Evolutionary conservation across 495 filamentous ascomycete species (phyloP).

Genomic region (Hypoxylon cercidicola): DNA sequence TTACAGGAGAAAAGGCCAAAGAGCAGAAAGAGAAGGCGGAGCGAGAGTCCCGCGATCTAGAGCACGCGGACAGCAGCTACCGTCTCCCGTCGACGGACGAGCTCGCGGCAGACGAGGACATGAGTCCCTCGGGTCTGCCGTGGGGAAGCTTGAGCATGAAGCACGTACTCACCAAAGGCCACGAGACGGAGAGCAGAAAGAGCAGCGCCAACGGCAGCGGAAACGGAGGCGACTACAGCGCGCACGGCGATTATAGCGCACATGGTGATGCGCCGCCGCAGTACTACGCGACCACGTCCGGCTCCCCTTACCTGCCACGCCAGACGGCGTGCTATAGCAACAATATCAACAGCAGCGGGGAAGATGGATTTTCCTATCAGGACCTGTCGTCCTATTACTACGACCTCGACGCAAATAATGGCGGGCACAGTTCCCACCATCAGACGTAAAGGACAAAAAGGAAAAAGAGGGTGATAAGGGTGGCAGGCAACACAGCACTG

Average conservation of each 20-base stretch:
- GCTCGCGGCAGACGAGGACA: constrained; percentile 51
- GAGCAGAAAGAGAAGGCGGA: constrained; percentile 67
- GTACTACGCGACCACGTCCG: constrained; percentile 35
- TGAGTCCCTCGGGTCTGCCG: constrained; percentile 66
- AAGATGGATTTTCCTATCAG: constrained; percentile 40
- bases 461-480: background rate
- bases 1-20: constrained; percentile 66
- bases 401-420: constrained; percentile 37
- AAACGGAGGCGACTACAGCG: constrained; percentile 20
- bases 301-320: constrained; percentile 39
- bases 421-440: constrained; percentile 26
- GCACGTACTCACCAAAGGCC: constrained; percentile 64
- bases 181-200: constrained; percentile 55
- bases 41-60: constrained; percentile 65
- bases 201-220: constrained; percentile 36
- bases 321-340: constrained; percentile 38
- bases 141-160: constrained; percentile 70
- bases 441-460: constrained; percentile 14
- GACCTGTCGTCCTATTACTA: constrained; percentile 44
- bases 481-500: background rate
- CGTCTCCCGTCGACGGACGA: constrained; percentile 62
- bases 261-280: constrained; percentile 30
- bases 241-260: constrained; percentile 14
- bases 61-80: constrained; percentile 66
- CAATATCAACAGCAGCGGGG: constrained; percentile 41